Conservation (phyloP, 1,284 basidiomycete species). For the Sphaerobolus stellatus region DNA sequence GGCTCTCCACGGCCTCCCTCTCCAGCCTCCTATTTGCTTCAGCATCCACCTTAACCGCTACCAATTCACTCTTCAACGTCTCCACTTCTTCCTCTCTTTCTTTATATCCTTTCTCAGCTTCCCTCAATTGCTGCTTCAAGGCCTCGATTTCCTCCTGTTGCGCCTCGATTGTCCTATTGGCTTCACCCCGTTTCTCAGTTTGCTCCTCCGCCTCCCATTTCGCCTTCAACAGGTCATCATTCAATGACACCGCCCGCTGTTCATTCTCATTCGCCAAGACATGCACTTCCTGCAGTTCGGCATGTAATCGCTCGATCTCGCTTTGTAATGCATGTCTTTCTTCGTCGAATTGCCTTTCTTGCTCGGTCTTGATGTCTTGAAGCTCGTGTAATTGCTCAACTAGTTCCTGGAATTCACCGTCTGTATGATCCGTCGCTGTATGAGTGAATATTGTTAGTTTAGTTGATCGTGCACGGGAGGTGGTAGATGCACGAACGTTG, state of each 20-base stretch:
- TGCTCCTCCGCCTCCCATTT: slow-evolving; percentile 66
- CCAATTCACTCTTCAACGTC: slow-evolving; percentile 66
- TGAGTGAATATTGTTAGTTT: neutral
- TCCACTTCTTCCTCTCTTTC: slow-evolving; percentile 62
- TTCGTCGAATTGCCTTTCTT: slow-evolving; percentile 53
- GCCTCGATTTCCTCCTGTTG: neutral
- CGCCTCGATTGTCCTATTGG: slow-evolving; percentile 60
- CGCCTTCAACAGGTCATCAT: slow-evolving; percentile 63
- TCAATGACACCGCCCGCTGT: slow-evolving; percentile 51
- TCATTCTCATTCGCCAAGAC: slow-evolving; percentile 42
- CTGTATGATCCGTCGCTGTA: slow-evolving; percentile 54
- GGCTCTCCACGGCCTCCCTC: slow-evolving; percentile 59
- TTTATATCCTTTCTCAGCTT: slow-evolving; percentile 58
- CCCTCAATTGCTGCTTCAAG: slow-evolving; percentile 58
- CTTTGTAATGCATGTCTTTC: slow-evolving; percentile 52
- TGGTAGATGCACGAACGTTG: slow-evolving; percentile 54
- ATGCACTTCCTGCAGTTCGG: slow-evolving; percentile 41
- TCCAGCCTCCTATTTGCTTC: slow-evolving; percentile 76
- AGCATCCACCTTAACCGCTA: slow-evolving; percentile 58
- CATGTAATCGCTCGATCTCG: slow-evolving; percentile 55
- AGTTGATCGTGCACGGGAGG: too few relatives aligned
- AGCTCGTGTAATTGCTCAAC: slow-evolving; percentile 58
- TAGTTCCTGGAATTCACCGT: slow-evolving; percentile 68
- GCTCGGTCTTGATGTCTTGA: slow-evolving; percentile 51
- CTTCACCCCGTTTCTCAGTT: slow-evolving; percentile 50